Evolutionary conservation across 1,284 basidiomycete species (phyloP), one percentile per base, ranked within the genome.

Genomic region (Gomphus bonarii): DNA sequence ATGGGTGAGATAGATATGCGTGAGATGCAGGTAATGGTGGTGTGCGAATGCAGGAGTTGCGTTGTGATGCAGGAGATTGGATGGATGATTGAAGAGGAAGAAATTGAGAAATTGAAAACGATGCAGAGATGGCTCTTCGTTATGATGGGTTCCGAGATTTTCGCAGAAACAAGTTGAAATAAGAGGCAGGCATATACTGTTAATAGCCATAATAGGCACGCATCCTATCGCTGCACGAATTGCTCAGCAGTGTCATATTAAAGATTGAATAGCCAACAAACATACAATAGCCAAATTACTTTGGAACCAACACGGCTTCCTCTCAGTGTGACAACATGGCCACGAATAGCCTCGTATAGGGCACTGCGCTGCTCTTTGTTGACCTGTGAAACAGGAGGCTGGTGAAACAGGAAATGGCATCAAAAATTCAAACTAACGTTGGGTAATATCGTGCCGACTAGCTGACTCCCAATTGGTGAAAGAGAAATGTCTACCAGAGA

Each of bases 231-330:
- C 75, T 79, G 57, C 11, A 9, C 16, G 57, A 28, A 18, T 49
- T 59, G 44, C 58, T 51, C 25, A 10, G 55, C 18, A 49, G 50
- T 38, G 25, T 25, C 20, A 40, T 4, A 20, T 40, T 40, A 35
- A 2, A 25, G 25, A 25, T 18, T 42, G 14, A 35, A 2, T 47
- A 42, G 43, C 30, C 49, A 50, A 30, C 11, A 6, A 8, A 79
- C 86, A 61, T 69, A 89, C 86, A 91, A 91, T 51, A 91, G 75
- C 88, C 88, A 91, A 65, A 90, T 90, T 63, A 90, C 86, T 65
- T 88, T 89, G 0, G 88, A 90, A 28, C 88, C 88, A 1, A 88
- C 88, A 73, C 90, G 90, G 67, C 87, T 90, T 30, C 88, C 88
- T 35, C 88, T 80, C 25, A 91, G 74, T 14, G 88, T 91, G 51